phyloP scores from a whole-genome alignment of 805 yeast species.

The Kazachstania kunashirensis region DNA sequence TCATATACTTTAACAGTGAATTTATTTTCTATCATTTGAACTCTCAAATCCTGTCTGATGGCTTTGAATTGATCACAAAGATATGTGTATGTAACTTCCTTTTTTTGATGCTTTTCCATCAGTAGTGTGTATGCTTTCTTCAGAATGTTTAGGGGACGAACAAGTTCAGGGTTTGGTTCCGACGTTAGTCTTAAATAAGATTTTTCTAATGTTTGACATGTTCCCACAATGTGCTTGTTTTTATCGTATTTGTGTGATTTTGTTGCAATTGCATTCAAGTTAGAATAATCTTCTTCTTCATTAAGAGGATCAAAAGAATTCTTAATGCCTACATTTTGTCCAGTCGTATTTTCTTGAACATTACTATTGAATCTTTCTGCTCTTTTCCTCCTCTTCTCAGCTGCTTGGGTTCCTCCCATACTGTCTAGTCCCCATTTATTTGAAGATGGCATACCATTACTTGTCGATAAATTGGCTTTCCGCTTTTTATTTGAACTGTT shows the following conservation, averaged over 20 bases:
- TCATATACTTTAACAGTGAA: conserved; percentile 77
- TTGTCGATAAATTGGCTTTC: neutral
- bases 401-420: conserved; percentile 12
- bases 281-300: conserved; percentile 18
- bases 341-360: neutral
- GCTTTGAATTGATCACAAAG: conserved; percentile 86
- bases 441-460: neutral
- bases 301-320: conserved; percentile 9
- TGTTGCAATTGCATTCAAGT: conserved; percentile 24
- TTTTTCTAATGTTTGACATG: conserved; percentile 59
- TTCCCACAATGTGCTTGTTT: conserved; percentile 46
- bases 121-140: conserved; percentile 48
- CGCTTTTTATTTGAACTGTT: neutral
- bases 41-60: conserved; percentile 85
- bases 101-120: conserved; percentile 39
- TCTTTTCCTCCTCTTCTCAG: conserved; percentile 27
- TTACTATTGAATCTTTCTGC: conserved; percentile 30
- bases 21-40: conserved; percentile 72
- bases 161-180: conserved; percentile 77
- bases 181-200: conserved; percentile 77
- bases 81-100: conserved; percentile 57
- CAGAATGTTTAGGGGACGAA: conserved; percentile 62
- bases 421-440: conserved; percentile 7
- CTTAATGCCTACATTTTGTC: neutral
- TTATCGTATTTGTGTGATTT: conserved; percentile 27